Evolutionary conservation across 768 basidiomycete species (phyloP), one percentile per base, ranked within the genome.

Genomic region (Mycena olivaceomarginata): DNA sequence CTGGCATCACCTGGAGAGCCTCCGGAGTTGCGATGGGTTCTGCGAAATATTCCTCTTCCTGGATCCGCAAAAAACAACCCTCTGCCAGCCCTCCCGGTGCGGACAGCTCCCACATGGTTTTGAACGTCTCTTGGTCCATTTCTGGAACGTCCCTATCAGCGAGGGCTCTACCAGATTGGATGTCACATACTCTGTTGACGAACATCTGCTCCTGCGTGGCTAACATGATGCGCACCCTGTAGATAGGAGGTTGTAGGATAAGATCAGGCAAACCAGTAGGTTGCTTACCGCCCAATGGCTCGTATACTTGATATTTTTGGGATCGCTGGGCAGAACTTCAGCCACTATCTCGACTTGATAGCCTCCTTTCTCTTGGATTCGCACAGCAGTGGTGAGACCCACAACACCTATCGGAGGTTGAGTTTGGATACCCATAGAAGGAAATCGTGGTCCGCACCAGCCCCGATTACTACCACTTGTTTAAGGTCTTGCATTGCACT

Each of bases 201-300:
- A 4, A 83, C 84, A 74, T 93, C 91, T 15, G 88, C 86, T 12
- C 86, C 87, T 4, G 90, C 90, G 18, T 89, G 89, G 62, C 91
- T 92, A 62, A 96, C 92, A 88, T 96, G 94, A 77, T 96, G 94
- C 11, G 94, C 96, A 46, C 95, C 96, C 96, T 97, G 65, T 53
- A 18, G 31, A 41, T 45, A 56, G 25, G 45, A 56, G 64, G 40
- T 41, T 40, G 37, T 46, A 48, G 67, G 43, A 25, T 48, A 18
- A 41, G 53, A 31, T 45, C 43, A 25, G 71, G 68, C 20, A n/a
- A 53, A 18, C 43, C 13, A 56, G 18, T 20, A 25, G 22, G 37
- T 15, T 25, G 87, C 93, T 78, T 77, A 95, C 96, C 48, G 96
- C 96, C 96, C 96, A 96, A 45, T 91, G 91, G 82, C 94, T 95